phyloP scores from a whole-genome alignment of 345 rosid species.

The Mallotus nudiflorus region DNA sequence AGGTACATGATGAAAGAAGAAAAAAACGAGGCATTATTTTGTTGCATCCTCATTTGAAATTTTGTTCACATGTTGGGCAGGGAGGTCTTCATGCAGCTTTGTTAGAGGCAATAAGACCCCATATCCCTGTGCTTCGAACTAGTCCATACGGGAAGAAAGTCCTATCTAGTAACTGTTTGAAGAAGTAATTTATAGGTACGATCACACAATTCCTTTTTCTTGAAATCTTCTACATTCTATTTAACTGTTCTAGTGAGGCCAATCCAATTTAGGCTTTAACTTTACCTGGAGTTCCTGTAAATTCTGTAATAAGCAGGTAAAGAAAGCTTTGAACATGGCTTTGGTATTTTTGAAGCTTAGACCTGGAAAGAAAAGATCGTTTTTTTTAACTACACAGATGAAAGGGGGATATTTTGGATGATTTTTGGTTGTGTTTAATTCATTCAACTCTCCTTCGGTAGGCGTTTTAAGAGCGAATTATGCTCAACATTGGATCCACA shows the following conservation, averaged over 20 bases:
- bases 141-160: constrained; percentile 88
- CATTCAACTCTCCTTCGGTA: neutral
- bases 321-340: constrained; percentile 17
- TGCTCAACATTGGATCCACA: constrained; percentile 18
- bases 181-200: constrained; percentile 47
- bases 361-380: constrained; percentile 19
- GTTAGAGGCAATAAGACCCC: constrained; percentile 64
- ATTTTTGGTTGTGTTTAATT: constrained; percentile 8
- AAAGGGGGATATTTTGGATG: constrained; percentile 1
- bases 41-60: neutral
- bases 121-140: constrained; percentile 55
- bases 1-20: neutral
- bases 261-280: no score
- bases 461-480: constrained; percentile 11
- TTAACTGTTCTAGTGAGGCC: no score
- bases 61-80: constrained; percentile 37
- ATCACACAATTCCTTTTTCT: neutral
- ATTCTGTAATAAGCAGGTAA: constrained; percentile 45
- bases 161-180: constrained; percentile 58
- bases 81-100: constrained; percentile 57
- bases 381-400: constrained; percentile 7
- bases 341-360: constrained; percentile 20
- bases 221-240: neutral
- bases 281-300: constrained; percentile 36
- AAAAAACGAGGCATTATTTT: neutral